Conservation (phyloP, 1,284 basidiomycete species). For the Malassezia equina region DNA sequence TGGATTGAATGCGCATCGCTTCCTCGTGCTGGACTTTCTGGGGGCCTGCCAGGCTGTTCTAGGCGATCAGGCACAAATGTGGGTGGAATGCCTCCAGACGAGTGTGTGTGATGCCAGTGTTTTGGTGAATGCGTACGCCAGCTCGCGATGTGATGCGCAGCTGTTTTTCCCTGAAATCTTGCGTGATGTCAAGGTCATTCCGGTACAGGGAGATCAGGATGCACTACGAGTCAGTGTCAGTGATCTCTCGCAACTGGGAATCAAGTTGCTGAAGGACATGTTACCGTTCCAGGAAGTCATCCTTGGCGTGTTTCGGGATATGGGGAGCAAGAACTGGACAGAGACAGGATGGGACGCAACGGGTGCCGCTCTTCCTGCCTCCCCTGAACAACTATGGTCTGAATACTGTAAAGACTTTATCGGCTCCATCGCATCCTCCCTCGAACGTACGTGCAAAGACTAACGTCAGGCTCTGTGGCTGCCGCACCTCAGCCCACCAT, state of each 20-base stretch:
- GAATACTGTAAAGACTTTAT: constrained; percentile 12
- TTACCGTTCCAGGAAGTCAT: constrained; percentile 38
- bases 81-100: background rate
- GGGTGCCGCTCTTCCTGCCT: background rate
- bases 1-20: constrained; percentile 28
- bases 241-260: constrained; percentile 36
- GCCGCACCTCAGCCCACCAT: constrained; percentile 11
- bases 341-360: background rate
- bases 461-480: constrained; percentile 1
- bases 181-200: constrained; percentile 41
- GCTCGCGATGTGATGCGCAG: constrained; percentile 26
- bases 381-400: background rate
- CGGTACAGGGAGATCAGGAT: constrained; percentile 30
- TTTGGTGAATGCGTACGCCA: constrained; percentile 19
- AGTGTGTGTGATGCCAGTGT: constrained; percentile 15
- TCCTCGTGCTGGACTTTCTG: constrained; percentile 32
- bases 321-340: constrained; percentile 21
- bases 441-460: constrained; percentile 9
- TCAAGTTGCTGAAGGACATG: constrained; percentile 32
- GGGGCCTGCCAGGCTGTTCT: constrained; percentile 20
- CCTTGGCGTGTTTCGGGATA: constrained; percentile 25
- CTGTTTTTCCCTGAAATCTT: constrained; percentile 40
- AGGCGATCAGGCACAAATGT: constrained; percentile 18
- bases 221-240: constrained; percentile 38
- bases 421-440: constrained; percentile 1